A percentile compares a stretch with the other conserved stretches of the same genome.
These are phyloP conservation scores for Ceratobasidium sp. DNA, from an alignment of 1,284 basidiomycete species.

Conservation along the genomic window DNA sequence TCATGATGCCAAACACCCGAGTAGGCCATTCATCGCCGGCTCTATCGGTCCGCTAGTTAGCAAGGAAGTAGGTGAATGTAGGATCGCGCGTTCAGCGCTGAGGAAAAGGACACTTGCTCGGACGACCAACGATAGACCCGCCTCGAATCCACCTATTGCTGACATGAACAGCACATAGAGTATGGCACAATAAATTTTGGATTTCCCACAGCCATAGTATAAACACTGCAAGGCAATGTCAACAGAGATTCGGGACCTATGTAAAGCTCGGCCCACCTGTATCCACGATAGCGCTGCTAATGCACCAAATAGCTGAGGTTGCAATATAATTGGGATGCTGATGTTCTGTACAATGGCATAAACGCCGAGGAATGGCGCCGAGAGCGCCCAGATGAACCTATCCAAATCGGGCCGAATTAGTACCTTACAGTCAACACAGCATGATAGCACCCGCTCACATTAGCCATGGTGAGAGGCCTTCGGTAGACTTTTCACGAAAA, in stretches of 20 bases:
- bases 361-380: conserved; percentile 72
- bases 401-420: neutral
- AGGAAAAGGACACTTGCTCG: conserved; percentile 55
- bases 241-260: neutral
- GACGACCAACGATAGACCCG: conserved; percentile 68
- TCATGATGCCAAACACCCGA: conserved; percentile 72
- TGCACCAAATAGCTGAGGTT: conserved; percentile 77
- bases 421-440: neutral
- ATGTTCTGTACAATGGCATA: conserved; percentile 74
- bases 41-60: conserved; percentile 55
- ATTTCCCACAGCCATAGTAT: conserved; percentile 64
- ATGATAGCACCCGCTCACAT: conserved; percentile 60
- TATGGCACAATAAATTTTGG: conserved; percentile 51
- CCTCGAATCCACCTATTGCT: conserved; percentile 67
- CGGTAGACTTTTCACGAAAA: conserved; percentile 74
- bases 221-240: conserved; percentile 61
- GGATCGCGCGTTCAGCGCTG: conserved; percentile 22
- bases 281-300: conserved; percentile 73
- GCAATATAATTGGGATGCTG: conserved; percentile 77
- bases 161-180: conserved; percentile 52
- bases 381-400: conserved; percentile 73
- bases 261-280: conserved; percentile 62
- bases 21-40: conserved; percentile 62
- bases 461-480: conserved; percentile 76
- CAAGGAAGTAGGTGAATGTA: conserved; percentile 34